Evolutionary conservation across 495 filamentous ascomycete genomes (phyloP).

Genomic region (Penicilliopsis zonata): DNA sequence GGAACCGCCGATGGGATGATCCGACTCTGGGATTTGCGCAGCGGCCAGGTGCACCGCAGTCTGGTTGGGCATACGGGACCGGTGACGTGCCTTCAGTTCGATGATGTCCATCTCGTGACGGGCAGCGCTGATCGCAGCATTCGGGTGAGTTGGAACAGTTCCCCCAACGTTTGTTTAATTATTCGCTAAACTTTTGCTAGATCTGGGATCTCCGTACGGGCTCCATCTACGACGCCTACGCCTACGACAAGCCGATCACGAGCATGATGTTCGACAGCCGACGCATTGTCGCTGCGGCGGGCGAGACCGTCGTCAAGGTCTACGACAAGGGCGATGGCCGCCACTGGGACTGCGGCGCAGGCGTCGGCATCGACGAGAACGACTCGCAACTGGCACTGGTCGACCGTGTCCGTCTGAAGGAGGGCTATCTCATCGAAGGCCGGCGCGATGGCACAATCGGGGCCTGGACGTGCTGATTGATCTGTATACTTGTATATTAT

Average conservation of each 20-base stretch:
- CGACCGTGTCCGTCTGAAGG: constrained; percentile 80
- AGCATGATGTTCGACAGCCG: constrained; percentile 97
- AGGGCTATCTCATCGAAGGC: constrained; percentile 89
- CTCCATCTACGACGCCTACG: constrained; percentile 91
- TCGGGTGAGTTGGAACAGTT: constrained; percentile 64
- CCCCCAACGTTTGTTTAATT: too few relatives aligned
- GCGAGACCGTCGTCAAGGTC: constrained; percentile 88
- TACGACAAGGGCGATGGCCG: constrained; percentile 94
- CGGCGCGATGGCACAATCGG: constrained; percentile 79
- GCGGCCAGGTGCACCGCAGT: constrained; percentile 91
- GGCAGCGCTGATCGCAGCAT: constrained; percentile 91
- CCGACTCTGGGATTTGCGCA: constrained; percentile 89
- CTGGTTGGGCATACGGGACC: constrained; percentile 94
- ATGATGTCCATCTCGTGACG: constrained; percentile 89
- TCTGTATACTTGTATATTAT: too few relatives aligned
- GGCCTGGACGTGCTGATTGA: constrained; percentile 74
- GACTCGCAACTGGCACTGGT: constrained; percentile 53
- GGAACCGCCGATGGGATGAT: constrained; percentile 98
- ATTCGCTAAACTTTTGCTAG: constrained; percentile 44
- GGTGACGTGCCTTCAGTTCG: constrained; percentile 91
- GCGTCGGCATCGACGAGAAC: constrained; percentile 50
- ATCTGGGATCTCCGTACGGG: constrained; percentile 98
- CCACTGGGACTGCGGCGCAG: constrained; percentile 95
- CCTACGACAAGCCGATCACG: constrained; percentile 85
- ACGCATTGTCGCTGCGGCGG: constrained; percentile 81